Base-by-base conservation (phyloP, 2,329 filamentous ascomycete genomes). In the Calonectria pteridis region DNA sequence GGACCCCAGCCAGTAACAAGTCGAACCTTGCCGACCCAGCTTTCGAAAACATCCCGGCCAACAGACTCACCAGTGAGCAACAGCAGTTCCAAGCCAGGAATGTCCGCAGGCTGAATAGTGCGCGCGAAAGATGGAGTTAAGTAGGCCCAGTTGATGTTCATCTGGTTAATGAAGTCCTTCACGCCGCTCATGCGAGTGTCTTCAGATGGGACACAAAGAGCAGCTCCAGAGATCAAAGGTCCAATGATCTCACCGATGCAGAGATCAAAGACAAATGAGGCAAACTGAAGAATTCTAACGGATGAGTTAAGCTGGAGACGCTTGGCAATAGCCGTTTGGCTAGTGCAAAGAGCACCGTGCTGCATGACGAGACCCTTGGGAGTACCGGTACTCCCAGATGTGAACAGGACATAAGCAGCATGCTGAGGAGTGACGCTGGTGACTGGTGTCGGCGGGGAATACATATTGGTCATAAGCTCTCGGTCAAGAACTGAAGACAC, bases 341-440 rank as follows among this genome's bases (percentile, higher is more conserved):
- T 67, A 5, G 64, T 67, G 14, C 64, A 67, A 20, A 67, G 31
- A 43, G 64, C 64, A 23, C 64, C 64, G 6, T 67, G 64, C 13
- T 67, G 64, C 64, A 81, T 67, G 3, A 77, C 65, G 4, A 78
- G 71, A 20, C 64, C 64, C 64, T 67, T 67, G 13, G 64, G 64
- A 5, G 64, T 67, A 16, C 59, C 59, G 31, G 63, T 66, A n/a
- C 63, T 66, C 3, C 63, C 81, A 20, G 63, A 66, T 18, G 63
- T 67, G 6, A 67, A 67, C 0, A 67, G 64, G 0, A 67, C 49
- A 23, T 67, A 67, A 2, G 64, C 64, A 16, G 64, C 64, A 26
- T 53, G 64, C 55, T 67, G 49, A 6, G 49, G 64, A 51, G 67
- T 67, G 26, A 67, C 64, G 6, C 49, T 67, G 18, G 49, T 53